These are phyloP conservation scores for Wolfiporia cocos DNA, from an alignment of 1,284 basidiomycete genomes.

Conservation along the genomic window DNA sequence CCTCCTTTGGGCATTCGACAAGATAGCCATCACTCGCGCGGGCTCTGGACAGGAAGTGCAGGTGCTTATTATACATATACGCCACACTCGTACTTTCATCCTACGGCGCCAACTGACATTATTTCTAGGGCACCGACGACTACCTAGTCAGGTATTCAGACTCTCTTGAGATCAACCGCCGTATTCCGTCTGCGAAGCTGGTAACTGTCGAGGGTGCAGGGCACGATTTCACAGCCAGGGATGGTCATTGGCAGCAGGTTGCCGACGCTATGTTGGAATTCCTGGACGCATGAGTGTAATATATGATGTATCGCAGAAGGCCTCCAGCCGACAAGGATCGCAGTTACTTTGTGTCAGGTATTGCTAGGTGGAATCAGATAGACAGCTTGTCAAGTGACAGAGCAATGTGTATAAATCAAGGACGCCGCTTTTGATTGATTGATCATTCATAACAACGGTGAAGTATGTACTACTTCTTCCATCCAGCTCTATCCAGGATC, in stretches of 20 bases:
- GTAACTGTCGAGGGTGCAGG: constrained; percentile 52
- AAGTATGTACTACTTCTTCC: constrained; percentile 9
- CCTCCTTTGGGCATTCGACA: constrained; percentile 18
- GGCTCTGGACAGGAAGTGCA: constrained; percentile 15
- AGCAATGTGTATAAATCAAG: too few relatives aligned
- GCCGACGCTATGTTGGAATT: constrained; percentile 32
- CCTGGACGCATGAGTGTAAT: constrained; percentile 20
- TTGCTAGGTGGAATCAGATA: too few relatives aligned
- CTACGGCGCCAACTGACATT: neutral
- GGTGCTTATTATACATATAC: constrained; percentile 58
- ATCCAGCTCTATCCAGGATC: constrained; percentile 35
- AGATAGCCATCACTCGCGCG: constrained; percentile 9
- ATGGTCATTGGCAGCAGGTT: constrained; percentile 47
- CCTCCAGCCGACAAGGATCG: too few relatives aligned
- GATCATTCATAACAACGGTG: too few relatives aligned
- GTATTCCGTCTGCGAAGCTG: constrained; percentile 47
- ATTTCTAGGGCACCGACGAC: constrained; percentile 54
- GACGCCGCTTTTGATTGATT: too few relatives aligned
- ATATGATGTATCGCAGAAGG: too few relatives aligned
- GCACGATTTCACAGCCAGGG: constrained; percentile 37
- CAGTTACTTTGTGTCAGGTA: too few relatives aligned
- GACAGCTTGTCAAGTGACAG: too few relatives aligned
- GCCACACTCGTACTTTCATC: constrained; percentile 17
- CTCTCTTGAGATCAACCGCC: constrained; percentile 41
- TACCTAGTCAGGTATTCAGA: constrained; percentile 55